Evolutionary conservation across 768 basidiomycete genomes (phyloP).

Genomic region (Ephemerocybe angulata): DNA sequence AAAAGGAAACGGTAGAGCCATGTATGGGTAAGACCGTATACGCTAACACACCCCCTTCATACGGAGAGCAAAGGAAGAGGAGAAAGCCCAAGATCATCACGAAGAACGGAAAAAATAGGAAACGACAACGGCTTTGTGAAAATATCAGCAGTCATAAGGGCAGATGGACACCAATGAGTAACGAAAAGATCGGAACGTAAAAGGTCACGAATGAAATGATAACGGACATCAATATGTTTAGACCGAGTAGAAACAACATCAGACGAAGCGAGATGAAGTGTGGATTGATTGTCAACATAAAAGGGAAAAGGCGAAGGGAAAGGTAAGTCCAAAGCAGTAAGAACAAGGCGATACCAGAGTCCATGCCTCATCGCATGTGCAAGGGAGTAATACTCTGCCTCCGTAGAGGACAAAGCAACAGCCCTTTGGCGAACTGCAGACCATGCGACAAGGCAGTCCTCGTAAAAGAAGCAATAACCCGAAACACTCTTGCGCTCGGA

Average conservation of each 20-base stretch:
- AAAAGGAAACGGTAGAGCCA: background rate
- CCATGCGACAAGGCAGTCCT: constrained; percentile 30
- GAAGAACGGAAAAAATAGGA: constrained; percentile 2
- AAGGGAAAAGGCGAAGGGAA: constrained; percentile 11
- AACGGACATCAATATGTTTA: constrained; percentile 12
- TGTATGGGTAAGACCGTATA: background rate
- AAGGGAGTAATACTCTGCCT: constrained; percentile 37
- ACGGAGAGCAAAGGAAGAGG: background rate
- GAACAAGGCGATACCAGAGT: constrained; percentile 26
- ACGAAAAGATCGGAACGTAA: constrained; percentile 9
- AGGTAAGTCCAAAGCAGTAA: constrained; percentile 1
- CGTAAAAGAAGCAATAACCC: constrained; percentile 33
- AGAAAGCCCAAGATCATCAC: background rate
- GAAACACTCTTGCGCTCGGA: constrained; percentile 27
- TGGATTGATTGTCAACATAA: constrained; percentile 14
- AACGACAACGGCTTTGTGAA: constrained; percentile 35
- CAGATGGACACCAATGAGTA: constrained; percentile 27
- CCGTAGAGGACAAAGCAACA: constrained; percentile 32
- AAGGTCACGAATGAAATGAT: constrained; percentile 10
- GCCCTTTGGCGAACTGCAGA: constrained; percentile 22
- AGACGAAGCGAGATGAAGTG: background rate
- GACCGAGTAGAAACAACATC: constrained; percentile 8
- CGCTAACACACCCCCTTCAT: background rate
- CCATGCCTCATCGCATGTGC: constrained; percentile 22
- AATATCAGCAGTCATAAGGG: constrained; percentile 33